Base-by-base conservation (phyloP, 1,139 yeast species). In the Petasospora fabianii region DNA sequence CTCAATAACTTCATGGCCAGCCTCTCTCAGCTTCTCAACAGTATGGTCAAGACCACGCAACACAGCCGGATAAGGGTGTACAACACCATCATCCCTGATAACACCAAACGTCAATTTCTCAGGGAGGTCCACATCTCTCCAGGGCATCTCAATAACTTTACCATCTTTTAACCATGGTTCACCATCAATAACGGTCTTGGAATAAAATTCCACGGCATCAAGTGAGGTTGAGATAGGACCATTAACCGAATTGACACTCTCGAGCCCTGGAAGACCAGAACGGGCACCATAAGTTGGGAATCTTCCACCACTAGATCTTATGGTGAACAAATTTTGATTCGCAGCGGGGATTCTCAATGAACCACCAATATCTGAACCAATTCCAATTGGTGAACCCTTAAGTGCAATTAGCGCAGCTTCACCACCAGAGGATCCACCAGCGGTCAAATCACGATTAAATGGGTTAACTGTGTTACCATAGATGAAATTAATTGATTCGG, bases 291-390 rank as follows among this genome's bases (percentile, higher is more conserved):
- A 62, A 35, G 73, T 71, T 7, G 86, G 77, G 30, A 78, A 62
- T 56, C 79, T 62, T 2, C 67, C 66, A 24, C 59, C 51, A 4
- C 80, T 67, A 5, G 84, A 79, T 50, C 75, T 71, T 44, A 79
- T 54, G 0, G 80, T 81, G 54, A 68, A 78, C 3, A 75, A 50
- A 3, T 80, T 80, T 36, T 72, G 70, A 42, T 68, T 68, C 19
- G 72, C 65, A 3, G 80, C 71, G 3, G 86, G 85, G 41, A 68
- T 66, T 41, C 85, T 62, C 36, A 79, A 71, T 28, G 77, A 68
- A 6, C 85, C 85, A 15, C 84, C 85, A 51, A 80, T 77, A 56
- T 80, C 84, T 24, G 81, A 73, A 5, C 84, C 85, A 34, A 77
- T 58, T 5, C 83, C 84, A 21, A 76, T 43, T 15, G 68, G 62